Base-by-base conservation (phyloP, 441 rosid genomes). In the Eutrema salsugineum region DNA sequence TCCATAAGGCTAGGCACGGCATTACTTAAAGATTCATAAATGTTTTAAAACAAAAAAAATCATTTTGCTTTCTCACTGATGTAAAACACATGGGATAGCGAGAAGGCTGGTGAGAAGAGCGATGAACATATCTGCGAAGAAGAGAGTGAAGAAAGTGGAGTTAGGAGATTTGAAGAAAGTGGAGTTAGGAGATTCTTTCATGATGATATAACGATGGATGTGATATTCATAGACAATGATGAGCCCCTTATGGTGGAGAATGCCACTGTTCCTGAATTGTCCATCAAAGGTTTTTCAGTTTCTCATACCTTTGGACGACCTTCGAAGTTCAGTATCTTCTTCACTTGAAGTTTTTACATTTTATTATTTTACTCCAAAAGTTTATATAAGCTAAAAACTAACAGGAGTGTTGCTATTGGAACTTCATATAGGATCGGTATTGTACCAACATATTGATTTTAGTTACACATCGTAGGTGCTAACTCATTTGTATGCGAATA, bases 161-260 rank as follows among this genome's bases (percentile, higher is more conserved):
- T n/a, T n/a, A n/a, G n/a, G n/a, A n/a, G n/a, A n/a, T n/a, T n/a
- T n/a, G n/a, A n/a, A n/a, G n/a, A n/a, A n/a, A 84, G 77, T 76
- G 97, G 99, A 53, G 65, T 65, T 9, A 81, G 99, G 50, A 82
- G 98, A 50, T 73, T 63, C 78, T 84, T 78, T 56, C 99, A 94
- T 15, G 99, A 92, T 54, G 99, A 94, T 68, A 94, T 90, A 63
- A 88, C 99, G 1, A 93, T 94, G 65, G 82, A 87, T 44, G 98
- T 94, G 51, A 63, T 92, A 82, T 92, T 85, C 68, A 78, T 92
- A 72, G 97, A 94, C 78, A 86, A n/a, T n/a, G n/a, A 79, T 15
- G 90, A 85, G 48, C 54, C 67, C 55, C 61, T 69, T 42, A 76
- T 55, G 71, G 81, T 73, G 39, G 79, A 84, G 62, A 82, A 77